A percentile compares a stretch with the other conserved stretches of the same genome.
Evolutionary conservation across 345 rosid genomes (phyloP).

Genomic region (Melaleuca quinquenervia): DNA sequence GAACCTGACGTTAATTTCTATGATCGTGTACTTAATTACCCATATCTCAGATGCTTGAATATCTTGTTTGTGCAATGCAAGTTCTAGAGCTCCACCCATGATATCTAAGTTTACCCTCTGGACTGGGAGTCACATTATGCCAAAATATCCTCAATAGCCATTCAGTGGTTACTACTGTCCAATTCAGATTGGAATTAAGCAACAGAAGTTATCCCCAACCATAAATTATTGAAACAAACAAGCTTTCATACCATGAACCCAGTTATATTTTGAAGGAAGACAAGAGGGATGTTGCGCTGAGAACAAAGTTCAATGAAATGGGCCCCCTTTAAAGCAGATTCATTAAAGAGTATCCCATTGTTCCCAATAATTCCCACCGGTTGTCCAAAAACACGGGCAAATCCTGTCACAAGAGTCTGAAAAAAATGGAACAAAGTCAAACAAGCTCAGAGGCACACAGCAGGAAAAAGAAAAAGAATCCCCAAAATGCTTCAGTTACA

Average conservation of each 20-base stretch:
- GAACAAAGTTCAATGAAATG: conserved; percentile 85
- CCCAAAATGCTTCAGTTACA: neutral
- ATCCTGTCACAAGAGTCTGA: conserved; percentile 94
- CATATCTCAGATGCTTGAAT: neutral
- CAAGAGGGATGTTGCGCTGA: conserved; percentile 81
- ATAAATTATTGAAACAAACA: neutral
- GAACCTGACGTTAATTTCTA: neutral
- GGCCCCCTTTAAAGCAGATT: conserved; percentile 96
- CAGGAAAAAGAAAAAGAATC: neutral
- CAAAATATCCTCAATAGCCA: neutral
- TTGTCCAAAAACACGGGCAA: conserved; percentile 72
- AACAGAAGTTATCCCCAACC: neutral
- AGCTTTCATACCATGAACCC: conserved; percentile 77
- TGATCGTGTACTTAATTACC: neutral
- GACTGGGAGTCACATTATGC: neutral
- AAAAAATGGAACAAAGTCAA: conserved; percentile 2
- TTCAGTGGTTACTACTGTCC: neutral
- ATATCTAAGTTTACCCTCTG: neutral
- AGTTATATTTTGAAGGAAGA: conserved; percentile 91
- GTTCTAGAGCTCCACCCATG: neutral
- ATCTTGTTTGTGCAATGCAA: neutral
- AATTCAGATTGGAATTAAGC: neutral
- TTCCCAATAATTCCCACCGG: conserved; percentile 88
- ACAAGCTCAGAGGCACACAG: neutral
- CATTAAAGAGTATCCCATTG: conserved; percentile 84